A percentile compares a stretch with the other conserved stretches of the same genome.
phyloP scores from a whole-genome alignment of 2,329 filamentous ascomycete species.

The Huntiella savannae region DNA sequence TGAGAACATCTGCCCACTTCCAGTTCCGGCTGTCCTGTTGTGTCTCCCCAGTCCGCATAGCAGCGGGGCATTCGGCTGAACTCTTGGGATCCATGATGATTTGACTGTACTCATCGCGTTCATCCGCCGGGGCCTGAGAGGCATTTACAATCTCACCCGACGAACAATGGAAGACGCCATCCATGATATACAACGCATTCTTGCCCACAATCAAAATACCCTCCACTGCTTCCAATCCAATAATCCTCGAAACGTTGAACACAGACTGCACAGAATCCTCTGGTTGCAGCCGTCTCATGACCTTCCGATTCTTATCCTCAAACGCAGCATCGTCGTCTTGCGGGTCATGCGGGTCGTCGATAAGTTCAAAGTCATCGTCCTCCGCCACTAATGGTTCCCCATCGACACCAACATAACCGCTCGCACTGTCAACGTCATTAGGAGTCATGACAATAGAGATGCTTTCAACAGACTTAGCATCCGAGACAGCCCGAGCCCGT shows the following conservation, averaged over 20 bases:
- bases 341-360: conserved; percentile 78
- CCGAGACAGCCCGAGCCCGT: conserved; percentile 7
- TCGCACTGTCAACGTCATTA: conserved; percentile 6
- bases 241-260: conserved; percentile 86
- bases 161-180: conserved; percentile 86
- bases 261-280: conserved; percentile 86
- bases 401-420: neutral
- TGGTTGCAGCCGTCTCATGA: conserved; percentile 80
- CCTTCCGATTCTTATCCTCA: conserved; percentile 95
- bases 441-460: conserved; percentile 7
- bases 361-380: conserved; percentile 90
- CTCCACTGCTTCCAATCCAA: conserved; percentile 83
- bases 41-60: conserved; percentile 14
- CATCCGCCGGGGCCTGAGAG: conserved; percentile 78
- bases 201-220: conserved; percentile 87
- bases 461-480: conserved; percentile 7
- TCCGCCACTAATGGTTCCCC: conserved; percentile 29
- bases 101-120: conserved; percentile 85
- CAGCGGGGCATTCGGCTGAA: neutral
- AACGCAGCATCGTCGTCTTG: conserved; percentile 55
- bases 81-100: conserved; percentile 51
- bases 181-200: conserved; percentile 79
- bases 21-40: conserved; percentile 78
- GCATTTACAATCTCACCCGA: conserved; percentile 96
- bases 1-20: conserved; percentile 88